These are phyloP conservation scores for Paramecium sexaurelia DNA, from an alignment of 73 alveolate genomes.

Conservation along the genomic window DNA sequence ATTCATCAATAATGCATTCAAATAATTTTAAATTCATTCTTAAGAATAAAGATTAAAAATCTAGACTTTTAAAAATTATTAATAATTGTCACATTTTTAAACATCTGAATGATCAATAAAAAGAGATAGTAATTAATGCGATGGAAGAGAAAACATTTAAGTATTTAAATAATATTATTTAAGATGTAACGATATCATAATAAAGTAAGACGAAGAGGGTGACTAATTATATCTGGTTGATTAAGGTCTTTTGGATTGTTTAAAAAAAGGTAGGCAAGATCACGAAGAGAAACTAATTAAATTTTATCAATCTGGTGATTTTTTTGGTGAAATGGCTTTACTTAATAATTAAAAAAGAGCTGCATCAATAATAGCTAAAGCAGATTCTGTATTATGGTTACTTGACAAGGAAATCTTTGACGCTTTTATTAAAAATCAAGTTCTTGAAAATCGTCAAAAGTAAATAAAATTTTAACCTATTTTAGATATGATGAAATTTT, in stretches of 20 bases:
- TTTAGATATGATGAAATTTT: slow-evolving; percentile 85
- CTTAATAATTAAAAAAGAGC: slow-evolving; percentile 92
- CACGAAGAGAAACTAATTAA: slow-evolving; percentile 66
- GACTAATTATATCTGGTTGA: slow-evolving; percentile 90
- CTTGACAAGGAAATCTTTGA: slow-evolving; percentile 92
- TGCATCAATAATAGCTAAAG: slow-evolving; percentile 82
- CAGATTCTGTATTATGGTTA: slow-evolving; percentile 83
- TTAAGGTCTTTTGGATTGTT: slow-evolving; percentile 84
- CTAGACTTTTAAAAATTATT: slow-evolving; percentile 56
- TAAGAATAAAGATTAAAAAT: slow-evolving; percentile 67
- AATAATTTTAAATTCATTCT: slow-evolving; percentile 21
- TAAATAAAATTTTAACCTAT: slow-evolving; percentile 72
- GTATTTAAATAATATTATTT: neutral
- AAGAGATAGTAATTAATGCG: slow-evolving; percentile 73
- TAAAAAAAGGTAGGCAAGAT: neutral
- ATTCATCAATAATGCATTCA: neutral
- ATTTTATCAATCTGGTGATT: slow-evolving; percentile 77
- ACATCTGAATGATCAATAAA: slow-evolving; percentile 69
- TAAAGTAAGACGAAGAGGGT: slow-evolving; percentile 93
- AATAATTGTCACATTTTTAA: slow-evolving; percentile 64
- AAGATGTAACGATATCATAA: slow-evolving; percentile 69
- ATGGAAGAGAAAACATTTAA: slow-evolving; percentile 70
- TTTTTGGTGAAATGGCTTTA: slow-evolving; percentile 88
- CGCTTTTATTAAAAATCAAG: slow-evolving; percentile 87
- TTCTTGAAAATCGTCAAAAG: slow-evolving; percentile 87